These are phyloP conservation scores for Lanmaoa rubissima DNA, from an alignment of 768 basidiomycete genomes.

Conservation along the genomic window DNA sequence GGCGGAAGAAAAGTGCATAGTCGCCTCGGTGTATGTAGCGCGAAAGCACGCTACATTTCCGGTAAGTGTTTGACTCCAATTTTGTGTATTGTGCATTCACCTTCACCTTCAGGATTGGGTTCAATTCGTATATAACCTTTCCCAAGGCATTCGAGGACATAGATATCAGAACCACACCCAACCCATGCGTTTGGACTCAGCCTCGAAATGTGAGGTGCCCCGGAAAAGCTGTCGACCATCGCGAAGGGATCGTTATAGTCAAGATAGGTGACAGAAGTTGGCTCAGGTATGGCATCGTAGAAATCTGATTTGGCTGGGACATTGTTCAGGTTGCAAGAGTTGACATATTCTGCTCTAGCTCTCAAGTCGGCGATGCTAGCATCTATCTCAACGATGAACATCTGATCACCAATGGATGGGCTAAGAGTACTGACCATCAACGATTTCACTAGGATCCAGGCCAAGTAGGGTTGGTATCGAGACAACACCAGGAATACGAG, in stretches of 20 bases:
- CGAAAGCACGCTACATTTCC: conserved; percentile 35
- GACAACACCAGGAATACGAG: conserved; percentile 66
- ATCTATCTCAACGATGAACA: conserved; percentile 37
- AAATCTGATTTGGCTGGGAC: conserved; percentile 18
- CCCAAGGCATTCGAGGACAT: conserved; percentile 74
- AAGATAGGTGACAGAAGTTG: conserved; percentile 64
- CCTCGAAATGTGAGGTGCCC: conserved; percentile 50
- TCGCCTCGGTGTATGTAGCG: conserved; percentile 55
- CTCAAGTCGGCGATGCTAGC: conserved; percentile 50
- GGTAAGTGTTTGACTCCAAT: conserved; percentile 2
- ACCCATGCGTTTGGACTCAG: conserved; percentile 76
- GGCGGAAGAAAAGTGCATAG: conserved; percentile 45
- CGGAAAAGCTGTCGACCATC: conserved; percentile 48
- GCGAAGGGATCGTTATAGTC: conserved; percentile 78
- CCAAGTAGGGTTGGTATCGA: conserved; percentile 85
- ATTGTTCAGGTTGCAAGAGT: conserved; percentile 3
- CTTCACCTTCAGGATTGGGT: conserved; percentile 37
- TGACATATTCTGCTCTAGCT: conserved; percentile 34
- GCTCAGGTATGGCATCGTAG: conserved; percentile 44
- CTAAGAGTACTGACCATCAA: conserved; percentile 46
- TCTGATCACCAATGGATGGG: neutral
- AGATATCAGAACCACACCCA: conserved; percentile 65
- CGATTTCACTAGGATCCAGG: conserved; percentile 65
- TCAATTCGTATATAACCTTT: conserved; percentile 68
- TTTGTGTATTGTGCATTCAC: conserved; percentile 20